phyloP scores from a whole-genome alignment of 148 eudicot species.

The Tetragonia tetragonoides region DNA sequence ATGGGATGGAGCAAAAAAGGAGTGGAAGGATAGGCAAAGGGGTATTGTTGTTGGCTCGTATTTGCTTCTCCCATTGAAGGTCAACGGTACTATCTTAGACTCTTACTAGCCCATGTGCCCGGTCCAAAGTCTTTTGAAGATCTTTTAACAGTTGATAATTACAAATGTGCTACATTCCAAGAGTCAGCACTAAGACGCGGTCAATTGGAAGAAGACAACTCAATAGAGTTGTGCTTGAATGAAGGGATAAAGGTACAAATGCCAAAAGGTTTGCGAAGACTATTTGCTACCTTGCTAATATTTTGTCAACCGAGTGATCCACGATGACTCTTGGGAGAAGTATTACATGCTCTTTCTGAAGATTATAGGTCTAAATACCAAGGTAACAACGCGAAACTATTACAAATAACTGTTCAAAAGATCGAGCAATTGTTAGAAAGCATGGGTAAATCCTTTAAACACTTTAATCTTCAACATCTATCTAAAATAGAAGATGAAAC shows the following conservation, averaged over 20 bases:
- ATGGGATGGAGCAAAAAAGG: no score
- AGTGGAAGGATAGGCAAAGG: not conserved
- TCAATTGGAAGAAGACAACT: not conserved
- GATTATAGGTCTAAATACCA: no score
- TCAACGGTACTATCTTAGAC: not conserved
- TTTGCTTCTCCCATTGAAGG: conserved; percentile 5
- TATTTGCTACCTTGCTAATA: not conserved
- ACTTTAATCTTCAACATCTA: no score
- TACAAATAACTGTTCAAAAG: no score
- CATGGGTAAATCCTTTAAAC: no score
- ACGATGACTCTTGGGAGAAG: not conserved
- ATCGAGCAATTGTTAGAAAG: no score
- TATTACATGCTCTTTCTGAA: no score
- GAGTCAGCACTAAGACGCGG: not conserved
- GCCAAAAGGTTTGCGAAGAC: not conserved
- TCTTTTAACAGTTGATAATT: not conserved
- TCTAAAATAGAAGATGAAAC: not conserved
- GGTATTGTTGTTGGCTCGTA: not conserved
- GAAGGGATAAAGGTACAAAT: not conserved
- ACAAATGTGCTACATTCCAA: not conserved
- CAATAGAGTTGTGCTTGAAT: not conserved
- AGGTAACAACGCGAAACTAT: no score
- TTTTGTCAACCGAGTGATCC: conserved; percentile 2
- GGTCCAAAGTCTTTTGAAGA: not conserved
- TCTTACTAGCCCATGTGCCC: not conserved